Evolutionary conservation across 805 yeast species (phyloP).

Genomic region (Lachancea meyersii): DNA sequence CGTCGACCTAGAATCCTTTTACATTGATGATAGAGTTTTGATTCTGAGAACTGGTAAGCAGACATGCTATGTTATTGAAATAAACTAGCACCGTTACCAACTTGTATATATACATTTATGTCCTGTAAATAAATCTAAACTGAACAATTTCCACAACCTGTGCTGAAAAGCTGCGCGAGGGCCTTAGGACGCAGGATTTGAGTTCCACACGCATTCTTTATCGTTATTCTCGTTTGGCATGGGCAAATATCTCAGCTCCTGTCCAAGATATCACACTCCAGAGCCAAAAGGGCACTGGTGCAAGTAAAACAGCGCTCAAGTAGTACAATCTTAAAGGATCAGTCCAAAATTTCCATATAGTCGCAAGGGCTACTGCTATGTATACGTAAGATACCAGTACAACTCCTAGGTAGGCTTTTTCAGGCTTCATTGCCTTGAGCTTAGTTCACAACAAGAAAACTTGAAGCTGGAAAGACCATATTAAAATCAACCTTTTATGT

Average conservation of each 20-base stretch:
- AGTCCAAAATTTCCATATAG: conserved; percentile 13
- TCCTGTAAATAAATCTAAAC: not conserved
- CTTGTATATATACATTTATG: conserved; percentile 1
- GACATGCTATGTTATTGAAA: conserved; percentile 51
- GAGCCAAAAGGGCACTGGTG: conserved; percentile 29
- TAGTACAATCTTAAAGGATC: conserved; percentile 18
- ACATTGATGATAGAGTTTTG: conserved; percentile 56
- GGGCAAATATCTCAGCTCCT: conserved; percentile 29
- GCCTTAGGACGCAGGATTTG: too few species aligned
- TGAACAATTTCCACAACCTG: too few species aligned
- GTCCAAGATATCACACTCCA: conserved; percentile 33
- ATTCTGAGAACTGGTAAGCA: conserved; percentile 72
- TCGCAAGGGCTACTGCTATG: conserved; percentile 9
- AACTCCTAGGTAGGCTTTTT: not conserved
- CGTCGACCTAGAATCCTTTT: conserved; percentile 42
- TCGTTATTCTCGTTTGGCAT: conserved; percentile 19
- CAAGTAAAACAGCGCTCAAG: conserved; percentile 26
- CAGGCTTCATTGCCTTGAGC: conserved; percentile 4
- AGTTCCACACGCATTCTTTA: not conserved
- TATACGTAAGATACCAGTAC: conserved; percentile 17
- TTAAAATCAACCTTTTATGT: not conserved
- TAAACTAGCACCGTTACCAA: conserved; percentile 8
- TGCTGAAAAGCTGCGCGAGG: too few species aligned
- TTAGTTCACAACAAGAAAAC: not conserved
- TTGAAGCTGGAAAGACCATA: not conserved